Percentiles rank a stretch among this genome's conserved stretches.
These are phyloP conservation scores for Senecio squalidus DNA, from an alignment of 140 eudicot species.

Conservation along the genomic window DNA sequence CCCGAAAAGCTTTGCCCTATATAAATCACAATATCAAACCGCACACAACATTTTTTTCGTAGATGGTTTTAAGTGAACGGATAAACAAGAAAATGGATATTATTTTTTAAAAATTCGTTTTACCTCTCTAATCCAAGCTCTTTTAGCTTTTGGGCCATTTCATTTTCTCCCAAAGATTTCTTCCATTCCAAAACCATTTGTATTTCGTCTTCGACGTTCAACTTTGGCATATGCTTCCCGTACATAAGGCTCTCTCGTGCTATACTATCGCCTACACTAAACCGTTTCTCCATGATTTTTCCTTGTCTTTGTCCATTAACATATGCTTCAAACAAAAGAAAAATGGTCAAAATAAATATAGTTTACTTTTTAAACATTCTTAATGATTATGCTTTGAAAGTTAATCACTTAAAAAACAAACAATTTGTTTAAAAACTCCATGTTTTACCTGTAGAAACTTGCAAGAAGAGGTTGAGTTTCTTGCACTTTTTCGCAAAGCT, in stretches of 20 bases:
- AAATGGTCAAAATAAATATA: conserved; percentile 5
- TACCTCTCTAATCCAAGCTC: conserved; percentile 83
- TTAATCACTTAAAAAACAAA: no score
- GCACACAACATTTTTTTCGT: no score
- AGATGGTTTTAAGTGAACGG: neutral
- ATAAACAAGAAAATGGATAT: neutral
- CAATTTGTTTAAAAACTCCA: no score
- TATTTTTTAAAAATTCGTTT: neutral
- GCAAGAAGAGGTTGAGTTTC: conserved; percentile 79
- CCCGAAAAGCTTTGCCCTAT: conserved; percentile 84
- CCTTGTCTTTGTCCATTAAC: conserved; percentile 98
- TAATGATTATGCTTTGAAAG: neutral
- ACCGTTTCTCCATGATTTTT: conserved; percentile 78
- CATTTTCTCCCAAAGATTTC: conserved; percentile 41
- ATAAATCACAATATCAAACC: neutral
- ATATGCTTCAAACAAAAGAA: conserved; percentile 58
- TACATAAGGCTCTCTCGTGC: conserved; percentile 48
- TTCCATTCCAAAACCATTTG: conserved; percentile 56
- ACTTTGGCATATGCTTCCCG: conserved; percentile 39
- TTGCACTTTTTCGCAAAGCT: conserved; percentile 75
- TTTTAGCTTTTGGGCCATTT: conserved; percentile 55
- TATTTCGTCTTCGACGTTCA: conserved; percentile 76
- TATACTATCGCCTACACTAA: conserved; percentile 72
- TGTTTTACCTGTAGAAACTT: conserved; percentile 77
- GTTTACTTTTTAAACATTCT: neutral